phyloP scores from a whole-genome alignment of 495 filamentous ascomycete species.

The Neurospora pannonica region DNA sequence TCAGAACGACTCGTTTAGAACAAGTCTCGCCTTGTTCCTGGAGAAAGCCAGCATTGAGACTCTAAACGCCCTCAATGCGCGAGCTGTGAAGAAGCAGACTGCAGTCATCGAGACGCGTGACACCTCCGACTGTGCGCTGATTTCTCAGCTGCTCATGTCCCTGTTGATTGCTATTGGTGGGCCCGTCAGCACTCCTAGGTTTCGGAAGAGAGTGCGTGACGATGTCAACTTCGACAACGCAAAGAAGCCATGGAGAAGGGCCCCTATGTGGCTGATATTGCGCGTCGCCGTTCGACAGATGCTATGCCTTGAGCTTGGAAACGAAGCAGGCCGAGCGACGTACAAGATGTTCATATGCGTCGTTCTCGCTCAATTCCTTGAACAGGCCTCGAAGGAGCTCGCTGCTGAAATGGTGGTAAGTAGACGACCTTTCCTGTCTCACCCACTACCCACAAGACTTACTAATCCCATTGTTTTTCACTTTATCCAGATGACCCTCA shows the following conservation, averaged over 20 bases:
- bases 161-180: not conserved
- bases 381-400: conserved; percentile 21
- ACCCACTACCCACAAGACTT: not conserved
- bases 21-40: not conserved
- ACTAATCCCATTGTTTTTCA: conserved; percentile 6
- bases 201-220: conserved; percentile 51
- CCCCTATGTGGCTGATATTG: conserved; percentile 49
- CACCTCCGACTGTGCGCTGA: not conserved
- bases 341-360: conserved; percentile 51
- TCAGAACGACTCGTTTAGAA: not conserved
- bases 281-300: conserved; percentile 44
- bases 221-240: conserved; percentile 41
- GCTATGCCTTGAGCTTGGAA: conserved; percentile 35
- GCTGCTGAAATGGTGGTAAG: not conserved
- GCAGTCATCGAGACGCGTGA: not conserved
- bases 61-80: not conserved
- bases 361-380: conserved; percentile 34
- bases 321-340: conserved; percentile 33
- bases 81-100: not conserved
- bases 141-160: not conserved
- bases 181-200: conserved; percentile 10
- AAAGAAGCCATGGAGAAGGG: conserved; percentile 47
- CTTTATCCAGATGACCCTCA: conserved; percentile 22
- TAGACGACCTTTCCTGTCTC: not conserved
- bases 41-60: not conserved